phyloP scores from a whole-genome alignment of 768 basidiomycete genomes.

The Gymnopilus dilepis region DNA sequence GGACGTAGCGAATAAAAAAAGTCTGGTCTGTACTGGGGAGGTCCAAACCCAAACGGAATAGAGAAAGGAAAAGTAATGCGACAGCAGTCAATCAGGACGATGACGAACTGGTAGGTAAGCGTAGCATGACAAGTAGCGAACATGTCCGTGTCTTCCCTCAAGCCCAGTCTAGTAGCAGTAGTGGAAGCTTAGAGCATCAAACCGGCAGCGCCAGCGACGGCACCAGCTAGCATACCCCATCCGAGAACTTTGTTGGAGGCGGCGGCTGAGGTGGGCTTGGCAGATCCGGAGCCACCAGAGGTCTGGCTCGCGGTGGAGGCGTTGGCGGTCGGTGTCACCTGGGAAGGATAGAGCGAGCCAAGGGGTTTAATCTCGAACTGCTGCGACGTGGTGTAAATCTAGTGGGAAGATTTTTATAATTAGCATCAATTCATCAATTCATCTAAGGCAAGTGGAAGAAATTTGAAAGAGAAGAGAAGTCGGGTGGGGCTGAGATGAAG shows the following conservation, averaged over 20 bases:
- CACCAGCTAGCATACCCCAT: conserved; percentile 6
- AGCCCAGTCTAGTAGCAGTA: too few relatives aligned
- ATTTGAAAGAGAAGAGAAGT: conserved; percentile 1
- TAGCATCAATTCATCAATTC: background rate
- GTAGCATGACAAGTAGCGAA: too few relatives aligned
- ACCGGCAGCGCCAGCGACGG: conserved; percentile 1
- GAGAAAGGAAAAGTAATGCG: too few relatives aligned
- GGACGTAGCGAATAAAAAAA: background rate
- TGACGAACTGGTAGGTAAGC: too few relatives aligned
- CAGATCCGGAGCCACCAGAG: background rate
- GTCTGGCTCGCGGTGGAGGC: conserved; percentile 30
- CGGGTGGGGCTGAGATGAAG: background rate
- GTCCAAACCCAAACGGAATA: background rate
- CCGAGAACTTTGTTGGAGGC: background rate
- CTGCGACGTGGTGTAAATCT: conserved; percentile 63
- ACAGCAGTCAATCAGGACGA: too few relatives aligned
- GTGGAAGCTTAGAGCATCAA: conserved; percentile 10
- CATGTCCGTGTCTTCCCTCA: too few relatives aligned
- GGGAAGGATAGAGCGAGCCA: conserved; percentile 56
- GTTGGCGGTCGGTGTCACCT: conserved; percentile 36
- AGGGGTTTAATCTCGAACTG: conserved; percentile 65
- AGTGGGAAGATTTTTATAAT: background rate
- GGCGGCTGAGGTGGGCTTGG: conserved; percentile 10
- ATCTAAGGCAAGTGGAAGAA: background rate
- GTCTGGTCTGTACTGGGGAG: background rate